A percentile compares a stretch with the other conserved stretches of the same genome.
These are phyloP conservation scores for Pharnaceum exiguum DNA, from an alignment of 148 eudicot genomes.

Conservation along the genomic window DNA sequence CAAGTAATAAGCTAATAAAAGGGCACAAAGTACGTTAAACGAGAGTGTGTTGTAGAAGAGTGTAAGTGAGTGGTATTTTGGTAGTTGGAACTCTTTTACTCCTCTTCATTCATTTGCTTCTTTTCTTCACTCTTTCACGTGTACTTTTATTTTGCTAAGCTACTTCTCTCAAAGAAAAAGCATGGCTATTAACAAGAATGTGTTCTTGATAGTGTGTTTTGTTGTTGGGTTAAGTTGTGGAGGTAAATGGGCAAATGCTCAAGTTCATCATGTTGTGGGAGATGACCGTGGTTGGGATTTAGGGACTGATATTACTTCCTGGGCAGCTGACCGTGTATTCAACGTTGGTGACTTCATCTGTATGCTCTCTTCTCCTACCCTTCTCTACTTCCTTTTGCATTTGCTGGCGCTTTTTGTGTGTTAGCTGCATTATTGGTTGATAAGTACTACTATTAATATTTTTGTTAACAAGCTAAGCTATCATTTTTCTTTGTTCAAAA, in stretches of 20 bases:
- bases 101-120: background rate
- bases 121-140: background rate
- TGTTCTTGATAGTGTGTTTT: background rate
- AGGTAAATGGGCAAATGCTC: conserved; percentile 25
- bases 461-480: too few relatives aligned
- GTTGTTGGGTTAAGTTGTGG: conserved; percentile 9
- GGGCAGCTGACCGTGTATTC: conserved; percentile 52
- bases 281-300: conserved; percentile 63
- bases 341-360: conserved; percentile 67
- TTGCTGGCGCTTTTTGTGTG: too few relatives aligned
- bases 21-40: too few relatives aligned
- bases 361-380: conserved; percentile 25
- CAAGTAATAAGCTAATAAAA: too few relatives aligned
- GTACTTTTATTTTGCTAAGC: background rate
- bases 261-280: conserved; percentile 57
- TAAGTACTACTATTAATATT: too few relatives aligned
- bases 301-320: conserved; percentile 38
- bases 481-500: too few relatives aligned
- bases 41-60: background rate
- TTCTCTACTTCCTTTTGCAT: background rate
- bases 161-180: background rate
- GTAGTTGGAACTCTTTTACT: conserved; percentile 8
- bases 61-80: conserved; percentile 7
- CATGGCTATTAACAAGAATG: conserved; percentile 10
- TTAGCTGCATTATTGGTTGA: too few relatives aligned